A percentile compares a stretch with the other conserved stretches of the same genome.
Conservation (phyloP, 192 early-diverging fungal genomes). For the Coemansia sp. region DNA sequence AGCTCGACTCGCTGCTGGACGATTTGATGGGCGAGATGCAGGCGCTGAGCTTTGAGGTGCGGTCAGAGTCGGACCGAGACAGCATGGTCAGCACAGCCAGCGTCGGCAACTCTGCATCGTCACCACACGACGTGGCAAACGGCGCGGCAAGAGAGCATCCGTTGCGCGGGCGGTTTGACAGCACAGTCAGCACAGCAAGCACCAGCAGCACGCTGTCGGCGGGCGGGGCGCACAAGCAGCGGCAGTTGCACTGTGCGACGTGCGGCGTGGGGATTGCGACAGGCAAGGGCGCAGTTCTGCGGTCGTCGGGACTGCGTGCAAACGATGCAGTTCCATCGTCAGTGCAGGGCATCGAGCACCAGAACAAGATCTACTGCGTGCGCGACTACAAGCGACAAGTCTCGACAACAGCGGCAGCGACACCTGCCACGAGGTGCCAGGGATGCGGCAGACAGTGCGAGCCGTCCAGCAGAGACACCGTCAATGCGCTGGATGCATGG, state of each 20-base stretch:
- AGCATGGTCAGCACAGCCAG: constrained; percentile 46
- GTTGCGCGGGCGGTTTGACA: constrained; percentile 39
- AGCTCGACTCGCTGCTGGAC: constrained; percentile 51
- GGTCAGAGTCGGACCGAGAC: constrained; percentile 51
- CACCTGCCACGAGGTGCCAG: constrained; percentile 8
- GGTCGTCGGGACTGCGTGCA: constrained; percentile 23
- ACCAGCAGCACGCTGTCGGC: constrained; percentile 51
- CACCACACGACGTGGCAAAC: constrained; percentile 17
- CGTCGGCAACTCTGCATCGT: constrained; percentile 16
- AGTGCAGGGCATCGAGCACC: constrained; percentile 39
- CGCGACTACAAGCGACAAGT: constrained; percentile 26
- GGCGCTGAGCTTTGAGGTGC: constrained; percentile 41
- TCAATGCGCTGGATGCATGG: constrained; percentile 65
- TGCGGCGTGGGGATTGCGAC: constrained; percentile 26
- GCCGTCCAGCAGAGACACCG: constrained; percentile 25
- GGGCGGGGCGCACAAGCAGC: constrained; percentile 13
- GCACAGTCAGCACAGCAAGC: constrained; percentile 46
- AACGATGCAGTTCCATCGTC: constrained; percentile 25
- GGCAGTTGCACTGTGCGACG: constrained; percentile 29
- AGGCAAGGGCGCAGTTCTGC: constrained; percentile 20
- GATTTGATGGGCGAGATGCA: constrained; percentile 56
- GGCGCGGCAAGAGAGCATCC: constrained; percentile 12
- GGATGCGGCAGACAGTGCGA: constrained; percentile 41
- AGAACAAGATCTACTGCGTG: constrained; percentile 46
- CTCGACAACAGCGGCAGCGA: background rate